Conservation (phyloP, 192 early-diverging fungal species). For the Phlyctochytrium planicorne region DNA sequence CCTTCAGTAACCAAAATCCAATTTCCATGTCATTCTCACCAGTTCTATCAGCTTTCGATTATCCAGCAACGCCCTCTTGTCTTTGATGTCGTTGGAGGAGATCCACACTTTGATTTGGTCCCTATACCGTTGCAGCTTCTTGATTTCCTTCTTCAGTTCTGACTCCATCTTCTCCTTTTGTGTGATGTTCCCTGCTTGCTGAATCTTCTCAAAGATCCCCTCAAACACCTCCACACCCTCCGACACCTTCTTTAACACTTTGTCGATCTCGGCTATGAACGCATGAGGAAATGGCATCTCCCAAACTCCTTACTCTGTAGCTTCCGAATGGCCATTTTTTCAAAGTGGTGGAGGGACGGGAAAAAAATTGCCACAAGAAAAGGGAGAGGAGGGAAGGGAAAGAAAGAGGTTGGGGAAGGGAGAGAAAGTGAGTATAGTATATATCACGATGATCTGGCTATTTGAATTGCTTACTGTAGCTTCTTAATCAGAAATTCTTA, state of each 20-base stretch:
- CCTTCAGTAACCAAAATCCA: not conserved
- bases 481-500: too few relatives aligned
- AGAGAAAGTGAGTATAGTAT: too few relatives aligned
- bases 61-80: slow-evolving; percentile 85
- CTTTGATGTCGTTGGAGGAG: slow-evolving; percentile 92
- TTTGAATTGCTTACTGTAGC: too few relatives aligned
- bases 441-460: too few relatives aligned
- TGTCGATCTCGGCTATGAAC: slow-evolving; percentile 88
- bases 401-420: too few relatives aligned
- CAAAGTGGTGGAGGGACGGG: too few relatives aligned
- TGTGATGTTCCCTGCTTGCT: slow-evolving; percentile 67
- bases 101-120: slow-evolving; percentile 99
- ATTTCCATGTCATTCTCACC: slow-evolving; percentile 36
- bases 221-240: slow-evolving; percentile 97
- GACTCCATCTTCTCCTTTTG: slow-evolving; percentile 98
- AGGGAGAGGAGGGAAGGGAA: too few relatives aligned
- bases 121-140: slow-evolving; percentile 92
- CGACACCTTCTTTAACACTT: slow-evolving; percentile 88
- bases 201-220: slow-evolving; percentile 83
- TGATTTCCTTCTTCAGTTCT: slow-evolving; percentile 98
- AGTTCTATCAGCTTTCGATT: slow-evolving; percentile 92
- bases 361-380: too few relatives aligned
- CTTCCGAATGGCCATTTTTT: slow-evolving; percentile 22
- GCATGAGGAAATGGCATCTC: not conserved
- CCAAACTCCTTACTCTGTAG: slow-evolving; percentile 12